Base-by-base conservation (phyloP, 345 rosid genomes). In the Carallia pectinifolia region DNA sequence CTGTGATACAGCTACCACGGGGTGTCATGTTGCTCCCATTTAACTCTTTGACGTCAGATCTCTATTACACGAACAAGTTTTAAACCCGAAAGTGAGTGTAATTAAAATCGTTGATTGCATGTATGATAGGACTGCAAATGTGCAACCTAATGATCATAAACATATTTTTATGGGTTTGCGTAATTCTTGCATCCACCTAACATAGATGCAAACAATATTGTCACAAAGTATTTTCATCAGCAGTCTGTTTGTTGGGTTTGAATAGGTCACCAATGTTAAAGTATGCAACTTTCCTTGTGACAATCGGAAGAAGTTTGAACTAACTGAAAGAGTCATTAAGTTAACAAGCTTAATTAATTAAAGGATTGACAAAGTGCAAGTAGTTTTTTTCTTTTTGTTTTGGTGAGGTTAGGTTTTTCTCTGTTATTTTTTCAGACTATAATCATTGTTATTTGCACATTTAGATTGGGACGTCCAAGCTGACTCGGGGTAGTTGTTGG, bases 401-500 rank as follows among this genome's bases (percentile, higher is more conserved):
- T 44, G 48, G 69, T 3, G 13, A 7, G 66, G 69, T 74, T 71
- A 54, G 81, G 74, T 72, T 74, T 27, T n/a, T 40, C n/a, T n/a
- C 33, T 30, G 0, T 66, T 23, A 23, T 59, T 38, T 10, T 71
- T 48, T 8, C 47, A 62, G 16, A 10, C 8, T 44, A 13, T 15
- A 44, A 12, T 16, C 16, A 38, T 33, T 34, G 19, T 64, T 53
- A 59, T 58, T 30, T 30, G 31, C 33, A 61, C 68, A 54, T 48
- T 56, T 1, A 12, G 78, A 83, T 50, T 50, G 23, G 52, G 79
- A 83, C 80, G 72, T 64, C 72, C 47, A 69, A 73, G 63, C 83
- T 59, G 67, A 69, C 55, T 72, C 50, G 5, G 50, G 76, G 61
- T 74, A 84, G 84, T 76, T 70, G 87, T 77, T 84, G 86, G 80